phyloP scores from a whole-genome alignment of 495 filamentous ascomycete genomes.

The Daldinia grandis region DNA sequence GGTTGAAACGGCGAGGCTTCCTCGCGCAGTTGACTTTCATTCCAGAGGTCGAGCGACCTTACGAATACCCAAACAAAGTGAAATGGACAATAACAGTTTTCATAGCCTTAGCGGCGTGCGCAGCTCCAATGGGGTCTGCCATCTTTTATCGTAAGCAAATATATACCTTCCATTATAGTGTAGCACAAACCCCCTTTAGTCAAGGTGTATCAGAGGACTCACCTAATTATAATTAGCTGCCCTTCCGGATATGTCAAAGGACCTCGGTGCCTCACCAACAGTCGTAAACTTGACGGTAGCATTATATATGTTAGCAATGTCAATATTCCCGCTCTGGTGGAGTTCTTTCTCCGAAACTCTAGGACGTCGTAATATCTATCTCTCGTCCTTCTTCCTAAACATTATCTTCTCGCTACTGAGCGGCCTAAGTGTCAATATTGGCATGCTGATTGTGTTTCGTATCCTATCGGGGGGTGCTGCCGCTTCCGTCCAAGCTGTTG shows the following conservation, averaged over 20 bases:
- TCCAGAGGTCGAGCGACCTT: constrained; percentile 82
- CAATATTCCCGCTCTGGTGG: constrained; percentile 95
- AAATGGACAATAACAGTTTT: constrained; percentile 91
- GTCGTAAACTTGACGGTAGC: constrained; percentile 85
- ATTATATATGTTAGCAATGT: constrained; percentile 89
- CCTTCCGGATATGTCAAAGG: constrained; percentile 70
- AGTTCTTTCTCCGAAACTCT: constrained; percentile 86
- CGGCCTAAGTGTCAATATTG: constrained; percentile 77
- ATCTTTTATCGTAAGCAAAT: constrained; percentile 79
- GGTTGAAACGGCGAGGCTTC: constrained; percentile 75
- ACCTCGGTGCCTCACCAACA: constrained; percentile 71
- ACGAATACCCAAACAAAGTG: constrained; percentile 71
- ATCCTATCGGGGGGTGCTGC: constrained; percentile 83
- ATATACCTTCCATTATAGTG: constrained; percentile 14
- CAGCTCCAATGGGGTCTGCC: constrained; percentile 83
- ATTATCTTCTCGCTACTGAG: constrained; percentile 77
- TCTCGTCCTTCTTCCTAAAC: constrained; percentile 82
- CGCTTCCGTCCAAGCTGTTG: constrained; percentile 89
- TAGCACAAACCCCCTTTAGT: constrained; percentile 2
- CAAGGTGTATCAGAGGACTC: constrained; percentile 20
- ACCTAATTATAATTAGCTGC: constrained; percentile 63
- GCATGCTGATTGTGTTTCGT: constrained; percentile 88
- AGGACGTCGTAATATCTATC: constrained; percentile 85
- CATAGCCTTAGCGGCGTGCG: constrained; percentile 76
- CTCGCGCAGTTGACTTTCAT: constrained; percentile 76